Percentiles rank a stretch among this genome's conserved stretches.
Conservation (phyloP, 148 eudicot genomes). For the Polygonum maritimum region DNA sequence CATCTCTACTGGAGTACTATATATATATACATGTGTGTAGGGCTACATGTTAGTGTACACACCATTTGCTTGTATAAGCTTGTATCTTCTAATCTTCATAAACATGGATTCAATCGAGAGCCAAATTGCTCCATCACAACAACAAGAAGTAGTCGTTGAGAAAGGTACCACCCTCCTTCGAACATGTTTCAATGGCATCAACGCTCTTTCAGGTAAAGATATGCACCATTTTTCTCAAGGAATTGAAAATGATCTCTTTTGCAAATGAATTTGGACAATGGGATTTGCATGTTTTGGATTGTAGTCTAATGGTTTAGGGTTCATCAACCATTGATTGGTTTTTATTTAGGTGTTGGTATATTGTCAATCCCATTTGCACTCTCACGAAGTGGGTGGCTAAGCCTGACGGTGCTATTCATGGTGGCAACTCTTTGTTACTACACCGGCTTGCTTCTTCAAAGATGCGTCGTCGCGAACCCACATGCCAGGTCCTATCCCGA, state of each 20-base stretch:
- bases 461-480: constrained; percentile 31
- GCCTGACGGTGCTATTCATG: constrained; percentile 27
- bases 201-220: constrained; percentile 36
- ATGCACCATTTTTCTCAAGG: too few species aligned
- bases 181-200: constrained; percentile 54
- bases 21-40: not conserved
- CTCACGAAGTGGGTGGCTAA: constrained; percentile 45
- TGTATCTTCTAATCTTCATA: not conserved
- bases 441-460: constrained; percentile 36
- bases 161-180: constrained; percentile 9
- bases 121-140: not conserved
- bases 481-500: constrained; percentile 33
- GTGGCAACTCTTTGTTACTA: constrained; percentile 28
- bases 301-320: too few species aligned
- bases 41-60: too few species aligned
- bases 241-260: too few species aligned
- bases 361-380: constrained; percentile 39
- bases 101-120: not conserved
- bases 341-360: constrained; percentile 32
- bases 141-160: not conserved
- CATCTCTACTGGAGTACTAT: not conserved
- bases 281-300: not conserved
- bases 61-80: not conserved
- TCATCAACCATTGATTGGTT: not conserved
- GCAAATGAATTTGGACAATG: too few species aligned